Conservation (phyloP, 805 yeast species). For the Kluyveromyces dobzhanskii region DNA sequence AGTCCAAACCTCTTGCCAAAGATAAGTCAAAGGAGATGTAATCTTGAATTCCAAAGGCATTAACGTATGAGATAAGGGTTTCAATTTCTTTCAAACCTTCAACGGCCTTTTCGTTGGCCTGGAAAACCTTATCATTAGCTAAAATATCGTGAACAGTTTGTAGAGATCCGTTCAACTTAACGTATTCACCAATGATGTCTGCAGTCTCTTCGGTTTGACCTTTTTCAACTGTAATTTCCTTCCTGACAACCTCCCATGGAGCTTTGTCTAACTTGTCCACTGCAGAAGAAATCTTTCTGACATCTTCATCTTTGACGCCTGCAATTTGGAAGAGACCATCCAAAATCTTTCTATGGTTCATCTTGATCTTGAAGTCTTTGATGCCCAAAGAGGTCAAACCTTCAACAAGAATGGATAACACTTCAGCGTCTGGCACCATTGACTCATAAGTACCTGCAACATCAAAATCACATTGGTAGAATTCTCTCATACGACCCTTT, state of each 20-base stretch:
- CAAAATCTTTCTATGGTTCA: constrained; percentile 90
- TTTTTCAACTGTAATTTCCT: constrained; percentile 88
- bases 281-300: constrained; percentile 86
- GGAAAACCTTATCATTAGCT: constrained; percentile 47
- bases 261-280: constrained; percentile 93
- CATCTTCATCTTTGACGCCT: constrained; percentile 91
- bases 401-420: constrained; percentile 71
- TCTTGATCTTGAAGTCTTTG: constrained; percentile 78
- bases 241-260: constrained; percentile 92
- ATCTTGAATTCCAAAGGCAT: constrained; percentile 67
- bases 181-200: constrained; percentile 86
- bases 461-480: constrained; percentile 97
- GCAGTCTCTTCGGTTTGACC: constrained; percentile 88
- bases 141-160: constrained; percentile 51
- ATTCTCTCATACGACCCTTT: constrained; percentile 99
- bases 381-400: constrained; percentile 82
- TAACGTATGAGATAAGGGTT: constrained; percentile 63
- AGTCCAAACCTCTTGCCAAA: constrained; percentile 94
- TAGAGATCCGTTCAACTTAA: constrained; percentile 73
- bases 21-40: constrained; percentile 84
- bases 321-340: constrained; percentile 94
- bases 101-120: constrained; percentile 62
- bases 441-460: constrained; percentile 87
- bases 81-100: constrained; percentile 78
- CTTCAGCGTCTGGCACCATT: constrained; percentile 96